Conservation (phyloP, 306 rosid species). For the Vigna reflexopilosa region DNA sequence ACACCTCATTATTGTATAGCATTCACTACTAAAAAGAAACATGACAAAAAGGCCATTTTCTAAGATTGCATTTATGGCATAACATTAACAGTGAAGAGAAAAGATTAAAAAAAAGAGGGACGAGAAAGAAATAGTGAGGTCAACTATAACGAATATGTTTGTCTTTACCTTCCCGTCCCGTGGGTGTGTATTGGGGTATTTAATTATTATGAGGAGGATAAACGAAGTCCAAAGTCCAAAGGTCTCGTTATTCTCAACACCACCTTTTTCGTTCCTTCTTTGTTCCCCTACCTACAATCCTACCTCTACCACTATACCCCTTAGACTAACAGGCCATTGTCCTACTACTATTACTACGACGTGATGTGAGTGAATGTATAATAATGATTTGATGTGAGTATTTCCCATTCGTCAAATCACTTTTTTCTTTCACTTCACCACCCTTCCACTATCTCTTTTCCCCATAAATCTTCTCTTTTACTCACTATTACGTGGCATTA, state of each 20-base stretch:
- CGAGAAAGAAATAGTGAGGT: not conserved
- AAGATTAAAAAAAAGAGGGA: not conserved
- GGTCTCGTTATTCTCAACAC: constrained; percentile 36
- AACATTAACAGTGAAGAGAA: not conserved
- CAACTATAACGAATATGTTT: constrained; percentile 36
- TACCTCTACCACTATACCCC: not conserved
- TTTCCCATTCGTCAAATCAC: constrained; percentile 59
- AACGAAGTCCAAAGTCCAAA: not conserved
- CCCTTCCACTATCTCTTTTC: constrained; percentile 43
- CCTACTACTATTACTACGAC: not conserved
- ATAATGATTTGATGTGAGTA: constrained; percentile 40
- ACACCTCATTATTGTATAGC: not conserved
- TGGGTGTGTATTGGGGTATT: not conserved
- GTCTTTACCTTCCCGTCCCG: not conserved
- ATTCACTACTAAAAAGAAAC: not conserved
- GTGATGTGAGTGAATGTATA: not conserved
- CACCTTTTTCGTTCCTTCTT: constrained; percentile 23
- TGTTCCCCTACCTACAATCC: constrained; percentile 30
- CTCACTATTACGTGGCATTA: constrained; percentile 46
- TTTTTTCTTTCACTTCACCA: not conserved
- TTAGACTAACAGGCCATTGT: constrained; percentile 1
- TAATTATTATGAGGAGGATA: not conserved
- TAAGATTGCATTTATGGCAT: not conserved
- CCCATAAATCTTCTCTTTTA: constrained; percentile 53
- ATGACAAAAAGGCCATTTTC: not conserved